These are phyloP conservation scores for Venturiaceae sp. DNA, from an alignment of 2,329 filamentous ascomycete species.

Conservation along the genomic window DNA sequence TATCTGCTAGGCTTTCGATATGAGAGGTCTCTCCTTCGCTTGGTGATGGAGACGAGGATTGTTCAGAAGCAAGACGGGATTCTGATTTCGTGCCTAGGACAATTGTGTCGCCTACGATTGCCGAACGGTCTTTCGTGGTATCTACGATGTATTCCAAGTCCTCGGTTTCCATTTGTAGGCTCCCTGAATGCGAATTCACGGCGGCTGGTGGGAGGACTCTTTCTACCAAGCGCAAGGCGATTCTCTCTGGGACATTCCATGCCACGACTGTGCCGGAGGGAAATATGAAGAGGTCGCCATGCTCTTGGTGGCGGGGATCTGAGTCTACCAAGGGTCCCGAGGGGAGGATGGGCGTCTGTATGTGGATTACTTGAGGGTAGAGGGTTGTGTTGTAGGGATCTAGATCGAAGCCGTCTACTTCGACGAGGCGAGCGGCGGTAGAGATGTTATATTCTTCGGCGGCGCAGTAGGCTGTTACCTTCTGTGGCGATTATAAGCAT, in stretches of 20 bases:
- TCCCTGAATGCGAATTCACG: slow-evolving; percentile 59
- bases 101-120: slow-evolving; percentile 79
- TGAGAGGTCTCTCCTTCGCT: slow-evolving; percentile 1
- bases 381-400: slow-evolving; percentile 53
- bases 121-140: slow-evolving; percentile 58
- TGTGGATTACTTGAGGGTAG: slow-evolving; percentile 56
- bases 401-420: slow-evolving; percentile 49
- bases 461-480: slow-evolving; percentile 55
- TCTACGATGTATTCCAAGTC: slow-evolving; percentile 83
- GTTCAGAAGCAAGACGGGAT: background rate
- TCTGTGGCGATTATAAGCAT: slow-evolving; percentile 20
- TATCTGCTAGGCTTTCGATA: slow-evolving; percentile 23
- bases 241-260: slow-evolving; percentile 74
- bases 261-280: slow-evolving; percentile 88
- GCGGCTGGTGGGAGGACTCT: slow-evolving; percentile 67
- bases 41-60: background rate
- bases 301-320: slow-evolving; percentile 40
- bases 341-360: slow-evolving; percentile 32
- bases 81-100: slow-evolving; percentile 66
- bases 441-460: slow-evolving; percentile 57
- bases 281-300: slow-evolving; percentile 83
- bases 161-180: slow-evolving; percentile 77
- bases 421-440: slow-evolving; percentile 46
- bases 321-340: slow-evolving; percentile 21
- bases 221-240: slow-evolving; percentile 60